Evolutionary conservation across 208 protist genomes (phyloP).

Genomic region (Strigomonas culicis): DNA sequence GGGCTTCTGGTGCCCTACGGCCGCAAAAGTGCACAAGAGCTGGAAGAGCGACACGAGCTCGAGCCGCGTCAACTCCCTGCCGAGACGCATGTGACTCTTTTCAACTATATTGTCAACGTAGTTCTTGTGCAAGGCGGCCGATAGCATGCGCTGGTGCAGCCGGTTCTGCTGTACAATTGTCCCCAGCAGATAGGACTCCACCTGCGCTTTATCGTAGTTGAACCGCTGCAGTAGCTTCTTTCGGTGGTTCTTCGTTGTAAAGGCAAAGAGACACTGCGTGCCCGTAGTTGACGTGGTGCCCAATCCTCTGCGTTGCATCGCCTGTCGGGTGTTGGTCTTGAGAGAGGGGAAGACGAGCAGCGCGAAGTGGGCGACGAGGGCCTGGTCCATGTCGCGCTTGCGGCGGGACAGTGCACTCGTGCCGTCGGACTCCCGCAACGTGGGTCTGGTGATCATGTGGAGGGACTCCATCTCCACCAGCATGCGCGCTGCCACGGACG

Average conservation of each 20-base stretch:
- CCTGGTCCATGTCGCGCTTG: background rate
- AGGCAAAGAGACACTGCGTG: conserved; percentile 61
- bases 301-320: conserved; percentile 17
- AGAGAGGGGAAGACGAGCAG: conserved; percentile 64
- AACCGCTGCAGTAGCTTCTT: conserved; percentile 34
- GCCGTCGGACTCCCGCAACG: background rate
- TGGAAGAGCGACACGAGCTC: conserved; percentile 3
- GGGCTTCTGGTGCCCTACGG: conserved; percentile 21
- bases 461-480: conserved; percentile 35
- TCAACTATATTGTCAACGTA: conserved; percentile 19
- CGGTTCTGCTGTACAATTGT: conserved; percentile 60
- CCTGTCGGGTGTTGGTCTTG: conserved; percentile 52
- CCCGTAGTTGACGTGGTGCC: conserved; percentile 32
- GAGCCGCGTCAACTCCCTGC: background rate
- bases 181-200: conserved; percentile 40
- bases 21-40: background rate
- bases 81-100: background rate
- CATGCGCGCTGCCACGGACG: conserved; percentile 28
- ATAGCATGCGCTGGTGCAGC: conserved; percentile 69
- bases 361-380: background rate
- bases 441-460: conserved; percentile 13
- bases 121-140: conserved; percentile 49
- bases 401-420: too few relatives aligned
- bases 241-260: conserved; percentile 62
- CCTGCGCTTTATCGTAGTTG: conserved; percentile 4